Conservation (phyloP, 2,329 filamentous ascomycete species). For the Pseudogymnoascus sp. region DNA sequence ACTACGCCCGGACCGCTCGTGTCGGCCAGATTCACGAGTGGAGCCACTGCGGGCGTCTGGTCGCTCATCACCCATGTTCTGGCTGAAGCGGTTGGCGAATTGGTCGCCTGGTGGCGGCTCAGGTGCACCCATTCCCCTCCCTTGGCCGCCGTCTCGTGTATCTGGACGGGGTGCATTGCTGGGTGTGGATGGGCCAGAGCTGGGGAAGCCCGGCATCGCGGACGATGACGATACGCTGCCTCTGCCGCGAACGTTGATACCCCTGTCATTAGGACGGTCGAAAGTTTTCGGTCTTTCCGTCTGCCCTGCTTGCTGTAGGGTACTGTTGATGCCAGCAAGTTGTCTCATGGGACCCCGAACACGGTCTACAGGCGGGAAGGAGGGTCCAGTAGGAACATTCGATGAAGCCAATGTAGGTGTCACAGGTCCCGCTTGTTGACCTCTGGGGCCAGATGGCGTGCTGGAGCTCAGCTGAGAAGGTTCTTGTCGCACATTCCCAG, state of each 20-base stretch:
- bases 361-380: conserved; percentile 21
- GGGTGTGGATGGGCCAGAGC: conserved; percentile 43
- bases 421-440: conserved; percentile 19
- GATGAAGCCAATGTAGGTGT: conserved; percentile 20
- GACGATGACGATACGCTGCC: conserved; percentile 29
- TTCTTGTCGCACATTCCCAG: not conserved
- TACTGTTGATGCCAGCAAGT: conserved; percentile 52
- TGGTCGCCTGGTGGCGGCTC: conserved; percentile 12
- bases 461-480: conserved; percentile 21
- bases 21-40: conserved; percentile 14
- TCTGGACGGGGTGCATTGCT: conserved; percentile 38
- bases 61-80: conserved; percentile 23
- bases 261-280: conserved; percentile 14
- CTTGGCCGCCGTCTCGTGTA: conserved; percentile 20
- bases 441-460: conserved; percentile 27
- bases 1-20: conserved; percentile 23
- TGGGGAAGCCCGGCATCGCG: conserved; percentile 44
- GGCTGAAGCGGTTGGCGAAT: not conserved
- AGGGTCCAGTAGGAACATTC: conserved; percentile 26
- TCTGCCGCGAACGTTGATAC: conserved; percentile 22
- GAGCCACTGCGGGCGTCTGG: not conserved
- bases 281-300: conserved; percentile 27
- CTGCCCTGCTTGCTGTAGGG: conserved; percentile 44
- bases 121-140: conserved; percentile 22
- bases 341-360: conserved; percentile 36